These are phyloP conservation scores for Fraxinus quadrangulata DNA, from an alignment of 257 asterid species.

Conservation along the genomic window DNA sequence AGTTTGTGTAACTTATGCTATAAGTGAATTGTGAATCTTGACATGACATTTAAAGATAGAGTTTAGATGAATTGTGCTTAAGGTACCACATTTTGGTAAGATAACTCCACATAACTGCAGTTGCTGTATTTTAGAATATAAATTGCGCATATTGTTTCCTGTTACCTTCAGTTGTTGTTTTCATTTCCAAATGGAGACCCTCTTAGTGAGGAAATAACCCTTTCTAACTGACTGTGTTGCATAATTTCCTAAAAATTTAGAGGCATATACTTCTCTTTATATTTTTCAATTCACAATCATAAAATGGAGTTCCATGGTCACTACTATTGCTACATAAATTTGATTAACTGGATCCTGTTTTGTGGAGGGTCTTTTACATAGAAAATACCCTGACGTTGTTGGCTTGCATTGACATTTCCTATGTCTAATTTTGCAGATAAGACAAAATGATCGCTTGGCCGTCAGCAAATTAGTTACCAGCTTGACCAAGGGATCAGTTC, in stretches of 20 bases:
- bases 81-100: conserved; percentile 5
- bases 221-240: background rate
- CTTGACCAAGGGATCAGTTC: conserved; percentile 85
- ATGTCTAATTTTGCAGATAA: conserved; percentile 55
- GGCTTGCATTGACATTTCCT: conserved; percentile 23
- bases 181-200: background rate
- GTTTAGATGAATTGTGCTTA: conserved; percentile 6
- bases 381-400: conserved; percentile 14
- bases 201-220: background rate
- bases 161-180: background rate
- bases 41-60: background rate
- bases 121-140: background rate
- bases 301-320: background rate
- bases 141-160: background rate
- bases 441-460: conserved; percentile 93
- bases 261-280: background rate
- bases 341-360: background rate
- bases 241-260: background rate
- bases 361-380: conserved; percentile 11
- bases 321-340: background rate
- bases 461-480: conserved; percentile 78
- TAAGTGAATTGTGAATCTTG: too few relatives aligned
- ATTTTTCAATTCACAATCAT: conserved; percentile 8
- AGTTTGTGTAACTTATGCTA: too few relatives aligned
- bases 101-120: background rate